Conservation (phyloP, 2,329 filamentous ascomycete species). For the Monosporascus sp. region DNA sequence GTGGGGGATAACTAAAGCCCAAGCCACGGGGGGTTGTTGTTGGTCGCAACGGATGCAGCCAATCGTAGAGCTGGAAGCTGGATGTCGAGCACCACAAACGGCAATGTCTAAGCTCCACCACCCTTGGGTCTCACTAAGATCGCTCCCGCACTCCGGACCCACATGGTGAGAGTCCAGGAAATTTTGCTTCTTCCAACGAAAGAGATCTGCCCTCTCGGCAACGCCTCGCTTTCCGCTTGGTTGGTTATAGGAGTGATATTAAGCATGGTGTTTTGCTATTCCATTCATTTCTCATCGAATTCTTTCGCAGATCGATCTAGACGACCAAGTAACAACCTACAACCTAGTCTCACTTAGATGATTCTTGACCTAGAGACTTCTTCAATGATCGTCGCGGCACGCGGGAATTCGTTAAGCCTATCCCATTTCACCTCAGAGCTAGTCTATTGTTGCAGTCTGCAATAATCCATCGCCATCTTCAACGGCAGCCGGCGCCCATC, state of each 20-base stretch:
- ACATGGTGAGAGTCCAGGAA: too few species aligned
- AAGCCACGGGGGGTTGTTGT: neutral
- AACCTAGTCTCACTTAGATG: too few species aligned
- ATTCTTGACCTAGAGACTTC: too few species aligned
- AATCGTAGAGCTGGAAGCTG: conserved; percentile 6
- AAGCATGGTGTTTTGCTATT: too few species aligned
- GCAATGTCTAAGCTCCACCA: conserved; percentile 9
- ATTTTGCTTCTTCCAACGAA: too few species aligned
- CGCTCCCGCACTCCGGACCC: neutral
- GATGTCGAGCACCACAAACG: conserved; percentile 14
- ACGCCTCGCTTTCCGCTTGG: too few species aligned
- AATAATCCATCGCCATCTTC: neutral
- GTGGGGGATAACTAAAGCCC: neutral
- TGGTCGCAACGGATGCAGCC: conserved; percentile 3
- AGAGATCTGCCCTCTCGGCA: too few species aligned
- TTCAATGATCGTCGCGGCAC: too few species aligned
- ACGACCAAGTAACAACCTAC: too few species aligned
- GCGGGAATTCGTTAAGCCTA: neutral
- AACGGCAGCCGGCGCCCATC: neutral
- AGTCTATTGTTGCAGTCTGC: neutral
- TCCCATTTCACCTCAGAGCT: neutral
- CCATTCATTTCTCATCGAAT: too few species aligned
- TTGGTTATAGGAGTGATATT: too few species aligned
- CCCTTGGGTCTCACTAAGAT: neutral
- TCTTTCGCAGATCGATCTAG: too few species aligned